Evolutionary conservation across 306 rosid genomes (phyloP).

Genomic region (Citrullus colocynthis): DNA sequence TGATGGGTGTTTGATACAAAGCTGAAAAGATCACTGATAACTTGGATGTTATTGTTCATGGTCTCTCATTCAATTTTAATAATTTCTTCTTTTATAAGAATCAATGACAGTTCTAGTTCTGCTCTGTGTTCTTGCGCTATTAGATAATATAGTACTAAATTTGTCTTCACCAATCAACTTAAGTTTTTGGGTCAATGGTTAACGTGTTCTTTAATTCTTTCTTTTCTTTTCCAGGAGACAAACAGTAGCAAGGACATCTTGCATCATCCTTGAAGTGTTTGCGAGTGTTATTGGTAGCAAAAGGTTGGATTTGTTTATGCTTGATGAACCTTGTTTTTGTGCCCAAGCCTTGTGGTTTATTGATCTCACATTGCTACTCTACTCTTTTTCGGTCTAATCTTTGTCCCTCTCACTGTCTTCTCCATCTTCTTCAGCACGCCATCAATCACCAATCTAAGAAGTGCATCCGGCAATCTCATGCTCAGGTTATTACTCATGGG

Average conservation of each 20-base stretch:
- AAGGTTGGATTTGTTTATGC: not conserved
- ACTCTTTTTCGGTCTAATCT: constrained; percentile 15
- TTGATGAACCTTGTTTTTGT: constrained; percentile 11
- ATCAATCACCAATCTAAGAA: constrained; percentile 25
- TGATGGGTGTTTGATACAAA: no score
- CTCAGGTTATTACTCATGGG: constrained; percentile 51
- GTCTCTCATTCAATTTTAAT: no score
- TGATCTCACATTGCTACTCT: constrained; percentile 26
- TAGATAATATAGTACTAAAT: no score
- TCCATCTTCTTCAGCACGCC: constrained; percentile 32
- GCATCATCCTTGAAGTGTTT: not conserved
- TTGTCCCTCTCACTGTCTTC: constrained; percentile 19
- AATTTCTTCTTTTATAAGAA: no score
- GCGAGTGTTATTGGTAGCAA: not conserved
- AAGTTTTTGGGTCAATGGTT: no score
- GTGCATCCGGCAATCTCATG: constrained; percentile 40
- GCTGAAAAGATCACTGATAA: no score
- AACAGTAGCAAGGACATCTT: not conserved
- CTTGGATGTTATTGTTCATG: no score
- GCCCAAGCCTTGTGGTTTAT: constrained; percentile 16
- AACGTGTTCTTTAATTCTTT: no score
- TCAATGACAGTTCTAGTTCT: no score
- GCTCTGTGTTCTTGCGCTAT: no score
- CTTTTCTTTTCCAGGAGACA: no score
- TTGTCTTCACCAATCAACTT: no score